Evolutionary conservation across 2,329 filamentous ascomycete genomes (phyloP), one percentile per base, ranked within the genome.

Genomic region (Tothia fuscella): DNA sequence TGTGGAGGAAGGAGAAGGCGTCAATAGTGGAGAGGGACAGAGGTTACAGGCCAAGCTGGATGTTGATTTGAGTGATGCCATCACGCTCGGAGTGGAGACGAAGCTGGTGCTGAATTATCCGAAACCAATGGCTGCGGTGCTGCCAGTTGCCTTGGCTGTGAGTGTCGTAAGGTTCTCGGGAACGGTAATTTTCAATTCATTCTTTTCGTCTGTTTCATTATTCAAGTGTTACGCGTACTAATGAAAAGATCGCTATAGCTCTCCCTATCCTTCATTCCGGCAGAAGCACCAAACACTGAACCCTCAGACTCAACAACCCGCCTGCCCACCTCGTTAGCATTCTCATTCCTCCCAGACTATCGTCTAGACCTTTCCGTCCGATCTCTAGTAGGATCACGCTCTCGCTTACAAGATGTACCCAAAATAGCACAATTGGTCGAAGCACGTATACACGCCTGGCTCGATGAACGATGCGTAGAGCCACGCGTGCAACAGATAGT

Each of bases 91-190:
- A 1, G 72, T 98, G 20, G 91, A 98, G 66, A 98, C 91, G 3
- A 94, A 91, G 52, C 67, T 98, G 47, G 71, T 94, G 36, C 72
- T 98, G 43, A 98, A 98, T 62, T 98, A 93, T 58, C 91, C 91
- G 0, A 93, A 88, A 56, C 84, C 84, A 6, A 70, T 86, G 41
- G 84, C 87, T 5, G 91, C 91, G 1, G 81, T 95, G 6, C 69
- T 98, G 1, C 91, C 91, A 3, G 88, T 98, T 14, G 91, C 89
- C 0, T 67, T 98, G 25, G 81, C 88, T 0, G 88, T 98, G 10
- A 91, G 82, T 13, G 83, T 98, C 13, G 85, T 94, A 13, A 74
- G 91, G 12, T 98, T 98, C 61, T 95, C 87, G 36, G 91, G 91
- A 31, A 98, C 91, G 0, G 49, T 56, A 26, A 47, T n/a, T n/a